A percentile compares a stretch with the other conserved stretches of the same genome.
Evolutionary conservation across 331 rosid genomes (phyloP).

Genomic region (Rhamnella rubrinervis): DNA sequence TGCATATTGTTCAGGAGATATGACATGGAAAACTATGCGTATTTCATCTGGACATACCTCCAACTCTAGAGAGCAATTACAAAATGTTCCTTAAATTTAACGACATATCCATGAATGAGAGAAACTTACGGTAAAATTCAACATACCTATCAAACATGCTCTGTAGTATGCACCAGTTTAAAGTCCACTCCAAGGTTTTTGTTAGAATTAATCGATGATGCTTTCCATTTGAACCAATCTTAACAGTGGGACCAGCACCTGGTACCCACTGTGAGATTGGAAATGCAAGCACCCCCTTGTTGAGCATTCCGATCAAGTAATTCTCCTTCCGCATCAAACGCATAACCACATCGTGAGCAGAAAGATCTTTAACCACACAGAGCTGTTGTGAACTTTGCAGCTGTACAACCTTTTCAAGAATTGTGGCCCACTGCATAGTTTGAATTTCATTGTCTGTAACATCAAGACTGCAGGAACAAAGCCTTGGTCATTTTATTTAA

Average conservation of each 20-base stretch:
- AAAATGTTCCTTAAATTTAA: neutral
- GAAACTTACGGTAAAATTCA: constrained; percentile 11
- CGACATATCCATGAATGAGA: neutral
- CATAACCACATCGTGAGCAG: constrained; percentile 91
- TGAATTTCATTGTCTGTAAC: constrained; percentile 83
- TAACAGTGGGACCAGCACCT: constrained; percentile 80
- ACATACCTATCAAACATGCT: constrained; percentile 97
- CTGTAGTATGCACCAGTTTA: constrained; percentile 96
- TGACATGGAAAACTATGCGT: neutral
- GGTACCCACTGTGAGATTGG: constrained; percentile 91
- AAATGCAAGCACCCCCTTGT: constrained; percentile 90
- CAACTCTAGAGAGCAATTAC: neutral
- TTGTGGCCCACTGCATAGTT: constrained; percentile 87
- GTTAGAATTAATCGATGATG: constrained; percentile 60
- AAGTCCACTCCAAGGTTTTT: constrained; percentile 94
- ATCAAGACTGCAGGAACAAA: constrained; percentile 65
- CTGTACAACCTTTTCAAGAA: constrained; percentile 78
- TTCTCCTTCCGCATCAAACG: constrained; percentile 97
- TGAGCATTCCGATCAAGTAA: constrained; percentile 88
- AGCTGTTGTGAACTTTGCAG: constrained; percentile 56
- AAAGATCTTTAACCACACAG: constrained; percentile 83
- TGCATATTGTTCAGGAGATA: neutral
- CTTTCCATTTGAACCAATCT: constrained; percentile 48
- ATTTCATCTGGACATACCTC: neutral
- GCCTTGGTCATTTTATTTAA: constrained; percentile 1